Evolutionary conservation across 2,329 filamentous ascomycete genomes (phyloP), one percentile per base, ranked within the genome.

Genomic region (Ambrosiella cleistominuta): DNA sequence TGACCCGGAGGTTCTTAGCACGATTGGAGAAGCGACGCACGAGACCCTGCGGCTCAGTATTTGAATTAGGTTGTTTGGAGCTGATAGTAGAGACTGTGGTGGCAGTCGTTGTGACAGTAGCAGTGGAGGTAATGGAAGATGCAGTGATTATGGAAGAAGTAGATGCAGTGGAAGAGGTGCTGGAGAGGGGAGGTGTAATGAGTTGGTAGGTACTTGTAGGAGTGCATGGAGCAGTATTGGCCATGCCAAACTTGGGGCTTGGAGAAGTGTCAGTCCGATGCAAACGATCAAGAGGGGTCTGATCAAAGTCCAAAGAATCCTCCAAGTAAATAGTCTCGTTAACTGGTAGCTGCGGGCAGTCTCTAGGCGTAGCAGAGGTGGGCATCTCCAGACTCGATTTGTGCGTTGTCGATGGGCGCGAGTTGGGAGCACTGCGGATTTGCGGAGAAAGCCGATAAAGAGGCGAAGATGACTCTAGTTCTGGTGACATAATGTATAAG

Each of bases 21-120:
- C 85, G 82, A 64, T 86, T 87, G 38, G 93, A 97, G 19, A 96
- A 74, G 62, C 90, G 81, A 62, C 93, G 82, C 63, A 97, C 94
- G 59, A 97, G 70, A 55, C 71, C 65, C 74, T 76, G 54, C 77
- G 78, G 45, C 51, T 58, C 57, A 39, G n/a, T 42, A 42, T 4
- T 27, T 27, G 27, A 27, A 5, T 5, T 36, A 19, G 47, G 13
- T n/a, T 27, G 47, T n/a, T 51, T 51, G 39, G 39, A 11, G 47
- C 19, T 51, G 44, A 47, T 17, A 17, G 2, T 3, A 15, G 27
- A 27, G 27, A 27, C 27, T 5, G 27, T 27, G 27, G 27, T 27
- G 27, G 4, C 27, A 27, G 27, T 27, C 27, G 27, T 27, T 27
- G 27, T 27, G 3, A 27, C 4, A 5, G n/a, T 42, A 42, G 39